Conservation (phyloP, 2,329 filamentous ascomycete species). For the Berkeleyomyces rouxiae region DNA sequence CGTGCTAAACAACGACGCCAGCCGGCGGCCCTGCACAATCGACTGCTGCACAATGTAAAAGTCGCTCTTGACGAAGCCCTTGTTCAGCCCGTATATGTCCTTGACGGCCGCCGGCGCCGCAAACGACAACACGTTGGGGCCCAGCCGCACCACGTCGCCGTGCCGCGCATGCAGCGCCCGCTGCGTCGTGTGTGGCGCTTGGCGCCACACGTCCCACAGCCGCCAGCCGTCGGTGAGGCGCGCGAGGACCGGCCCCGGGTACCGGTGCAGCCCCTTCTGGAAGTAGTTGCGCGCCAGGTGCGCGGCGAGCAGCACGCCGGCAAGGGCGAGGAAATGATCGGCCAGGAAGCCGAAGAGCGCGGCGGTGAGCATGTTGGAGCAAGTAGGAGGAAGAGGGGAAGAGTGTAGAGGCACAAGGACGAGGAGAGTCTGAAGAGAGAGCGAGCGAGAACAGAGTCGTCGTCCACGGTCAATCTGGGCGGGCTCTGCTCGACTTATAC, state of each 20-base stretch:
- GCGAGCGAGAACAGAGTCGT: background rate
- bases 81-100: constrained; percentile 66
- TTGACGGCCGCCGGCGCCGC: constrained; percentile 57
- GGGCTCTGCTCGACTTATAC: too few species aligned
- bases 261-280: constrained; percentile 46
- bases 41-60: constrained; percentile 70
- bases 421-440: background rate
- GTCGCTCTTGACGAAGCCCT: constrained; percentile 63
- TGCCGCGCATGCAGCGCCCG: constrained; percentile 51
- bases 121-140: constrained; percentile 59
- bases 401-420: background rate
- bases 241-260: constrained; percentile 56
- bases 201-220: constrained; percentile 48
- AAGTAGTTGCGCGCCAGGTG: constrained; percentile 17
- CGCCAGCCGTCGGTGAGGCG: constrained; percentile 53
- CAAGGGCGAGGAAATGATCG: constrained; percentile 76
- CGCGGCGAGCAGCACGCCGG: constrained; percentile 86
- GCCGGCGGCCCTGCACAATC: constrained; percentile 47
- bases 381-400: background rate
- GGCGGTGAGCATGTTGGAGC: constrained; percentile 5
- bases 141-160: constrained; percentile 58
- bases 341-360: constrained; percentile 23
- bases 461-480: too few species aligned
- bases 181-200: constrained; percentile 50
- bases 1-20: constrained; percentile 62